A percentile compares a stretch with the other conserved stretches of the same genome.
These are phyloP conservation scores for Psophocarpus tetragonolobus DNA, from an alignment of 306 rosid species.

Conservation along the genomic window DNA sequence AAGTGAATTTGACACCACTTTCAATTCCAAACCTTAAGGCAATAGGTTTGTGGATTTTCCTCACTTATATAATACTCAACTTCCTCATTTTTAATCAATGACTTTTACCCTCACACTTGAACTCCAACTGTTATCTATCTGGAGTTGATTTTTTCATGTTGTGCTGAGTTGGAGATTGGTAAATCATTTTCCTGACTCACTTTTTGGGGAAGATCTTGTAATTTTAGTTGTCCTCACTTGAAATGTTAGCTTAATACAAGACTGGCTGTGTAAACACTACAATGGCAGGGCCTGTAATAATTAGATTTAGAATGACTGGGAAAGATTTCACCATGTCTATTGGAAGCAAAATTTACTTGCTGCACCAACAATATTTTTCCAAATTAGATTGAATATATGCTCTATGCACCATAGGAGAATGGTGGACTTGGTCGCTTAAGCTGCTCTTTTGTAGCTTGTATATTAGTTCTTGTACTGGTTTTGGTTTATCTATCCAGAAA, in stretches of 20 bases:
- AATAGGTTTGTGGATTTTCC: too few relatives aligned
- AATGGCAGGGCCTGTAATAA: background rate
- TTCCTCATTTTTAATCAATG: too few relatives aligned
- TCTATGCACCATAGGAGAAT: background rate
- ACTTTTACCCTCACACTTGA: too few relatives aligned
- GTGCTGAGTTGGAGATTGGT: background rate
- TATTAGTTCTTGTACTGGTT: conserved; percentile 10
- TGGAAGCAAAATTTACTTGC: background rate
- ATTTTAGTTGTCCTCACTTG: conserved; percentile 13
- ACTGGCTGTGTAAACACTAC: background rate
- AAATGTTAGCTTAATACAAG: background rate
- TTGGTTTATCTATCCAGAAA: background rate
- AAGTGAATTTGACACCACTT: too few relatives aligned
- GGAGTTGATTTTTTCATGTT: conserved; percentile 2
- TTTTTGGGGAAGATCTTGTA: background rate
- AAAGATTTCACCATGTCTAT: background rate
- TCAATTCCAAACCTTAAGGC: too few relatives aligned
- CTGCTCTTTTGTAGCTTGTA: conserved; percentile 3
- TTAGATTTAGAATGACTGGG: background rate
- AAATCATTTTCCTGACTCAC: background rate
- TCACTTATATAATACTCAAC: too few relatives aligned
- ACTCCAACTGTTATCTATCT: background rate
- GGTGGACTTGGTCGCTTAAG: background rate
- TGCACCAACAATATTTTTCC: background rate
- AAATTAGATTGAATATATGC: background rate